Conservation (phyloP, 2,329 filamentous ascomycete species). For the Fusarium sp. region DNA sequence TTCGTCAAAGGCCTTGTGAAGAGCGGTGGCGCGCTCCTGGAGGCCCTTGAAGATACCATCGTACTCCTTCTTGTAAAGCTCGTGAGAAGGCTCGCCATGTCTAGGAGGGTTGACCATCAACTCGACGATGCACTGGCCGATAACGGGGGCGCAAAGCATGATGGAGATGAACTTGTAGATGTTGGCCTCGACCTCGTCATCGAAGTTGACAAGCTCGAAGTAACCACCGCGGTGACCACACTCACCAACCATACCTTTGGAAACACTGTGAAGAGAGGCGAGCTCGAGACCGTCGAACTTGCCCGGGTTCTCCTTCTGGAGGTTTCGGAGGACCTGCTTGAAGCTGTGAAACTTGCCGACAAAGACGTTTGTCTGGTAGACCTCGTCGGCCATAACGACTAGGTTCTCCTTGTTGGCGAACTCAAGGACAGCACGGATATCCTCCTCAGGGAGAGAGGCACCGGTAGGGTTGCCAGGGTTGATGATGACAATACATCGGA, state of each 20-base stretch:
- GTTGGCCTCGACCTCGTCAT: conserved; percentile 85
- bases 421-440: conserved; percentile 87
- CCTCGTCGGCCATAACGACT: conserved; percentile 94
- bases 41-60: conserved; percentile 84
- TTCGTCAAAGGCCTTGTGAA: conserved; percentile 89
- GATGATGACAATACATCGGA: conserved; percentile 95
- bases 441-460: conserved; percentile 81
- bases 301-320: conserved; percentile 81
- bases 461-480: conserved; percentile 99
- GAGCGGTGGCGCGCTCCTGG: conserved; percentile 81
- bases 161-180: conserved; percentile 99
- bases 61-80: conserved; percentile 88
- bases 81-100: conserved; percentile 84
- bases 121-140: conserved; percentile 96
- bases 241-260: conserved; percentile 99
- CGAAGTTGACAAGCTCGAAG: conserved; percentile 95
- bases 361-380: conserved; percentile 99
- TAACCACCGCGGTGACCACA: conserved; percentile 98
- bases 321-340: conserved; percentile 85
- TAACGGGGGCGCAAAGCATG: conserved; percentile 93
- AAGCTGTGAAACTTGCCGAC: conserved; percentile 94
- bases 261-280: conserved; percentile 90
- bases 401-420: conserved; percentile 88
- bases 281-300: conserved; percentile 90
- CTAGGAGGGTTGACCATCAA: conserved; percentile 97